phyloP scores from a whole-genome alignment of 345 rosid genomes.

The Ceriops zippeliana region DNA sequence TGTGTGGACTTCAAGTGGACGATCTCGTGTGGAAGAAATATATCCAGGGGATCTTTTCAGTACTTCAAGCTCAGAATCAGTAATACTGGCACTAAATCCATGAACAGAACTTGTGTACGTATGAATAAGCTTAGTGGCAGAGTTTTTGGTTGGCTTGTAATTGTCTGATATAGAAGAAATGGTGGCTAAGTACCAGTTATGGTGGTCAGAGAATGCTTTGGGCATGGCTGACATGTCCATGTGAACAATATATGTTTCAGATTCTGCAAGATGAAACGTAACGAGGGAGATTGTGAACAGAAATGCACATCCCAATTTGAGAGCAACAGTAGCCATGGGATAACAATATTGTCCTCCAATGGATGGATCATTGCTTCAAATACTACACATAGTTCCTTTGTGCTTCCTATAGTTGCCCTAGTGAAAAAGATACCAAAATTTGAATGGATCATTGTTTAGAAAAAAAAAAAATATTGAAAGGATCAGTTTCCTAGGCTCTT shows the following conservation, averaged over 20 bases:
- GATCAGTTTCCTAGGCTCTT: background rate
- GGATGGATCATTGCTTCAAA: background rate
- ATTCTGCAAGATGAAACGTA: conserved; percentile 8
- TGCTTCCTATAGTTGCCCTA: no score
- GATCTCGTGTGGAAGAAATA: conserved; percentile 26
- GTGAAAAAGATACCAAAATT: background rate
- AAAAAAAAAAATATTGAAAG: background rate
- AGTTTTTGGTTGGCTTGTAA: background rate
- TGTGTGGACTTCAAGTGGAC: conserved; percentile 32
- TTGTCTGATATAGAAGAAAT: conserved; percentile 21
- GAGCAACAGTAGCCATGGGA: conserved; percentile 23
- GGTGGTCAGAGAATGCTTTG: conserved; percentile 24
- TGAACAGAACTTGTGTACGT: conserved; percentile 18
- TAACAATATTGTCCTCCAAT: background rate
- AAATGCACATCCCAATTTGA: background rate
- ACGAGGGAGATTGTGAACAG: conserved; percentile 17
- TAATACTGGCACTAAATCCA: conserved; percentile 26
- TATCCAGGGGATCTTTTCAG: conserved; percentile 26
- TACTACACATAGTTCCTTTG: background rate
- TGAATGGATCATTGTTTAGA: background rate
- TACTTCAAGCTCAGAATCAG: conserved; percentile 25
- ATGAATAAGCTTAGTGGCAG: conserved; percentile 17
- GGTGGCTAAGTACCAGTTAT: conserved; percentile 31
- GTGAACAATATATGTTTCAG: conserved; percentile 28
- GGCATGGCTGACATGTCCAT: conserved; percentile 39